These are phyloP conservation scores for Eutrema japonicum DNA, from an alignment of 345 rosid species.

Conservation along the genomic window DNA sequence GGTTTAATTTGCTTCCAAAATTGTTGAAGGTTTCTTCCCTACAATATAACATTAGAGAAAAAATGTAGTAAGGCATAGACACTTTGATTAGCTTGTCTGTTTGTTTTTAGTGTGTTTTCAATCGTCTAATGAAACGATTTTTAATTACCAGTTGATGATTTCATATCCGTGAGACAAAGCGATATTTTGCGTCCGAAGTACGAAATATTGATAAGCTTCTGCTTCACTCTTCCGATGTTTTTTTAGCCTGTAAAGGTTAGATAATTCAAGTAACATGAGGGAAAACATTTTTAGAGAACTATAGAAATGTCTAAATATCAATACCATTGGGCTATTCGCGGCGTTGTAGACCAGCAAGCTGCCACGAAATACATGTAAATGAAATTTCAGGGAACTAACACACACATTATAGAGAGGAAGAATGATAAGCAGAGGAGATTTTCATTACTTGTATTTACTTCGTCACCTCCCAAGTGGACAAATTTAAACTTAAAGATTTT, in stretches of 20 bases:
- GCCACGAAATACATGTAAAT: constrained; percentile 31
- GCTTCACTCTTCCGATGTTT: constrained; percentile 51
- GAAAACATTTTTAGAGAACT: not conserved
- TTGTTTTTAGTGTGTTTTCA: too few relatives aligned
- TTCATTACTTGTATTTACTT: constrained; percentile 68
- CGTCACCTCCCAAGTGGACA: constrained; percentile 87
- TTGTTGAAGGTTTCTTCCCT: constrained; percentile 89
- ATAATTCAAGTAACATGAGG: not conserved
- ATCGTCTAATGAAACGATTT: not conserved
- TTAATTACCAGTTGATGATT: constrained; percentile 60
- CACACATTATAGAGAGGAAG: not conserved
- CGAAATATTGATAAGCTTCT: constrained; percentile 72
- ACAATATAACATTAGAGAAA: not conserved
- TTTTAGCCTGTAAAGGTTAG: constrained; percentile 51
- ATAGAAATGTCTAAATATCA: not conserved
- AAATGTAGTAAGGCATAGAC: not conserved
- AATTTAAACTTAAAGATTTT: constrained; percentile 75
- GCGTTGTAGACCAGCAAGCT: constrained; percentile 73
- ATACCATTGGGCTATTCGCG: constrained; percentile 63
- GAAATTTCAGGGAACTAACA: constrained; percentile 9
- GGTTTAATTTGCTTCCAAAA: constrained; percentile 61
- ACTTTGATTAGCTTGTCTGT: not conserved
- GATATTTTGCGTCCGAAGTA: constrained; percentile 60
- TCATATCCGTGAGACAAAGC: constrained; percentile 72
- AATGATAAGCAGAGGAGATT: not conserved